Percentiles rank a stretch among this genome's conserved stretches.
Evolutionary conservation across 1,284 basidiomycete species (phyloP).

Genomic region (Stygiomarasmius scandens): DNA sequence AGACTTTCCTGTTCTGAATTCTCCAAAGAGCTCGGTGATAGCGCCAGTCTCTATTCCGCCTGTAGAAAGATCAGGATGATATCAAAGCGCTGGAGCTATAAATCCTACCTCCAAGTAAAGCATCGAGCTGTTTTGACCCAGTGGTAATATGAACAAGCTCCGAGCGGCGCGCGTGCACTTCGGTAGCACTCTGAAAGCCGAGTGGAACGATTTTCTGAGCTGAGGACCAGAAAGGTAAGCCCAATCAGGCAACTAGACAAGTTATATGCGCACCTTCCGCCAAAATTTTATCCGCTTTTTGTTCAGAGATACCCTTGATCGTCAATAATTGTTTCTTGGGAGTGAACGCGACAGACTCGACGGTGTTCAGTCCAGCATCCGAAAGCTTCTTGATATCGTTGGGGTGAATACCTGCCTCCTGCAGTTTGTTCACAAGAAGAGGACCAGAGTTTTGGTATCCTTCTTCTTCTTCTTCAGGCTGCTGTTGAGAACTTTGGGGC

Average conservation of each 20-base stretch:
- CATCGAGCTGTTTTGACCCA: constrained; percentile 95
- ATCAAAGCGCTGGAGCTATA: constrained; percentile 5
- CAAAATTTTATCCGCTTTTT: constrained; percentile 97
- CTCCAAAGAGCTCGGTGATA: constrained; percentile 98
- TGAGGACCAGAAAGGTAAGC: constrained; percentile 33
- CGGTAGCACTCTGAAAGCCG: constrained; percentile 98
- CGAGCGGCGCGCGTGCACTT: constrained; percentile 93
- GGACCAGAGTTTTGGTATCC: constrained; percentile 74
- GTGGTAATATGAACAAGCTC: constrained; percentile 98
- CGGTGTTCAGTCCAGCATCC: constrained; percentile 92
- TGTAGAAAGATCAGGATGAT: constrained; percentile 31
- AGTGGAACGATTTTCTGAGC: constrained; percentile 96
- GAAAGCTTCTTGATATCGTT: constrained; percentile 96
- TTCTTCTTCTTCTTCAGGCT: constrained; percentile 55
- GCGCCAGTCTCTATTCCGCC: constrained; percentile 98
- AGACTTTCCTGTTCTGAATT: constrained; percentile 98
- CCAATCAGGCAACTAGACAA: not conserved
- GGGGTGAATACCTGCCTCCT: constrained; percentile 88
- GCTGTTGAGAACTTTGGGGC: constrained; percentile 54
- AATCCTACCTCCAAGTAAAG: constrained; percentile 84
- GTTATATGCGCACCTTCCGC: constrained; percentile 71
- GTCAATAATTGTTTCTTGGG: constrained; percentile 91
- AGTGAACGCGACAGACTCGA: constrained; percentile 96
- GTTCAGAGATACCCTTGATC: constrained; percentile 97
- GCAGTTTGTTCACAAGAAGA: constrained; percentile 80